Evolutionary conservation across 495 filamentous ascomycete genomes (phyloP), one percentile per base, ranked within the genome.

Genomic region (Pyronema domesticum): DNA sequence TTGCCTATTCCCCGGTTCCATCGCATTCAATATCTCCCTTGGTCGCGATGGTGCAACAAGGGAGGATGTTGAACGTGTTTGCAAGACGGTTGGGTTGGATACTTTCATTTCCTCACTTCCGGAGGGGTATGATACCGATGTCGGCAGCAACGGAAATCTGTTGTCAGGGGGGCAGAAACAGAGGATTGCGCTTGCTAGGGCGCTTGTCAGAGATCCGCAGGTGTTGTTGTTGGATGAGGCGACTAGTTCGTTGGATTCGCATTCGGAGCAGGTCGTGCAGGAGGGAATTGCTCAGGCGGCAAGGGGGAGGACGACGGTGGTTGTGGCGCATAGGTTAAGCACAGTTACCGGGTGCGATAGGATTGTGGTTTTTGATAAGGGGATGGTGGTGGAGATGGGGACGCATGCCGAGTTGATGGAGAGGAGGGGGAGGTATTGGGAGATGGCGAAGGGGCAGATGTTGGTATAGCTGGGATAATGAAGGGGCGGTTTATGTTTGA

Each of bases 161-260:
- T 74, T 85, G 36, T 80, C 76, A 14, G 77, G 77, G 33, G 78
- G 78, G 1, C 78, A 85, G 57, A 77, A 76, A 46, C 81, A 85
- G 57, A 69, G 80, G 17, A 63, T 84, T 6, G 72, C 79, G 6
- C 71, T 85, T 52, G 81, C 81, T 5, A 68, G 81, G 14, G 79
- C 80, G 3, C 67, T 82, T 9, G 71, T 88, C 19, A 76, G 81
- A 44, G 71, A 86, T 51, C 81, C 85, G 0, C 71, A 73, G 10
- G 75, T 91, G 39, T 69, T 91, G 30, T 71, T 91, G 8, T 68
- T 91, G n/a, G 85, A 89, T 58, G 83, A 89, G 60, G 80, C 82
- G 8, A 86, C 83, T 0, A 74, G 66, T 19, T 75, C 77, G 0
- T 61, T 86, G 14, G 81, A 66, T 51, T 59, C 62, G 0, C 56